Evolutionary conservation across 208 protist species (phyloP).

Genomic region (Spongospora subterranea): DNA sequence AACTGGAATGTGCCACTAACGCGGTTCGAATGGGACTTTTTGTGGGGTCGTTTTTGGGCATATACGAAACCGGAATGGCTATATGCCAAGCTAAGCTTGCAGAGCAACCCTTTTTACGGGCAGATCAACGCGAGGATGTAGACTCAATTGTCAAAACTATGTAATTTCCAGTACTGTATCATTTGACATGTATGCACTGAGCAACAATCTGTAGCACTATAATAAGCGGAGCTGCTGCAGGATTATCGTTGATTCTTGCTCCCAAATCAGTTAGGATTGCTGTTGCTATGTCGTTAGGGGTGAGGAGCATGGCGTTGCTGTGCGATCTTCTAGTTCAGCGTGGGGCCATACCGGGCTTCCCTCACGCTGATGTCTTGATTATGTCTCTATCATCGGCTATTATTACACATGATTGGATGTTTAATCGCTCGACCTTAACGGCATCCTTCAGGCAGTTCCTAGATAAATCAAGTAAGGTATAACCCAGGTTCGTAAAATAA

Average conservation of each 20-base stretch:
- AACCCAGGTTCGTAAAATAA: too few relatives aligned
- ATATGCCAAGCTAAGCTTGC: neutral
- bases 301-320: neutral
- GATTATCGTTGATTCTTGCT: neutral
- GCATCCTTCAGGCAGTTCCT: neutral
- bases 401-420: neutral
- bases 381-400: neutral
- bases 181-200: neutral
- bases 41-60: neutral
- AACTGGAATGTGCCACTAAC: neutral
- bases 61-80: neutral
- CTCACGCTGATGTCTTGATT: neutral
- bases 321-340: constrained; percentile 1
- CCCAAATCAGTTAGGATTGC: neutral
- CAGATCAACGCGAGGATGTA: neutral
- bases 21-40: neutral
- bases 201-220: neutral
- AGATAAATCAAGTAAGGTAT: too few relatives aligned
- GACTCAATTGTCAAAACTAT: neutral
- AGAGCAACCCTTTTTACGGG: neutral
- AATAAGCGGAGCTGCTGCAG: neutral
- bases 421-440: neutral
- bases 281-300: neutral
- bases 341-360: neutral
- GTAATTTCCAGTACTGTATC: neutral